Conservation (phyloP, 2,329 filamentous ascomycete species). For the Talaromyces sp. region DNA sequence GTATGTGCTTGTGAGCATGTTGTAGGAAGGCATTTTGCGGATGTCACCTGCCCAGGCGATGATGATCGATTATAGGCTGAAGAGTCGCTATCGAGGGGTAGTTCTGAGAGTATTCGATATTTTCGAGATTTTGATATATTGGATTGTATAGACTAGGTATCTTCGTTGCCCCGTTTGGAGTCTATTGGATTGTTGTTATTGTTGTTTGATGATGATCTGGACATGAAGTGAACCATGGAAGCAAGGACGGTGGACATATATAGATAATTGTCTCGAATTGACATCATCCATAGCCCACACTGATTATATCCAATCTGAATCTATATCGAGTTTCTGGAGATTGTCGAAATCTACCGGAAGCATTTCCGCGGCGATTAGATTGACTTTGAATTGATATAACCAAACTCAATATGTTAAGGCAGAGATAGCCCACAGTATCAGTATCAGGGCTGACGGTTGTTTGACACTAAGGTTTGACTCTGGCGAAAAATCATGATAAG, state of each 20-base stretch:
- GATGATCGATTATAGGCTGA: not conserved
- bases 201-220: not conserved
- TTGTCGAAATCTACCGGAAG: not conserved
- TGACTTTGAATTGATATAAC: constrained; percentile 6
- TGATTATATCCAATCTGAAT: not conserved
- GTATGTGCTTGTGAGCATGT: constrained; percentile 31
- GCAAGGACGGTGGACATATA: constrained; percentile 1
- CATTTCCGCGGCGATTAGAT: constrained; percentile 12
- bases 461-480: not conserved
- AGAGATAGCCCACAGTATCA: not conserved
- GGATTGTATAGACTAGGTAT: not conserved
- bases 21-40: constrained; percentile 24
- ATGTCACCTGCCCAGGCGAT: constrained; percentile 4
- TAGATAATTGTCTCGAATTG: not conserved
- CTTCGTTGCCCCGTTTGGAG: not conserved
- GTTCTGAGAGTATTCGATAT: not conserved
- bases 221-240: not conserved
- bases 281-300: not conserved
- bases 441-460: not conserved
- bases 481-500: not conserved
- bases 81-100: not conserved
- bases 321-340: constrained; percentile 1
- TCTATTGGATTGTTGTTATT: not conserved
- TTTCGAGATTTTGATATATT: not conserved
- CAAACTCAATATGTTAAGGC: constrained; percentile 4